Base-by-base conservation (phyloP, 768 basidiomycete genomes). In the Myochromella boudieri region DNA sequence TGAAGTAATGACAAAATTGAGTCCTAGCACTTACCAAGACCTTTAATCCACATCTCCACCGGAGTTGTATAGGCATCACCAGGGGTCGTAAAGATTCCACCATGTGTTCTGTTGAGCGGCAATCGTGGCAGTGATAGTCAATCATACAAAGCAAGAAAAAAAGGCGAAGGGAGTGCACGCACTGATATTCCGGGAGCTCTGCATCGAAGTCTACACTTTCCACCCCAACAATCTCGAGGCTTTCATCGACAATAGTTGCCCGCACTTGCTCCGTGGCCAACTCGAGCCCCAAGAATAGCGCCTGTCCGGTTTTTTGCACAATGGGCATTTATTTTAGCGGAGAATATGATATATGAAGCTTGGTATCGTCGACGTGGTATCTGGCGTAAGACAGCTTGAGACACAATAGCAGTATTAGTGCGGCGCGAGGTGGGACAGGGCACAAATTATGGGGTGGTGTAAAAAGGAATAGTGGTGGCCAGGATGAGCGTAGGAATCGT, bases 21-120 rank as follows among this genome's bases (percentile, higher is more conserved):
- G 53, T 40, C 41, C 26, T 32, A 34, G 49, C 46, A 70, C 84
- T 66, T 64, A 90, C 91, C 91, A 40, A 93, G 77, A 12, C 77
- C 86, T 63, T 88, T 90, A 44, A 91, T 82, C 90, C 90, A 92
- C 87, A 92, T 90, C 59, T 93, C 90, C 37, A 93, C 78, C 1
- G 91, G 90, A 6, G 90, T 91, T 29, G 87, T 91, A 61, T 87
- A 91, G 18, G 87, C 88, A 65, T 92, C 89, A 24, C 87, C 88
- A 3, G 87, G 85, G 0, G 87, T 88, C 34, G 87, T 91, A 66
- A 91, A 91, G 48, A 92, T 87, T 4, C 91, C 91, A 37, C 87
- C 87, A 50, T 87, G 85, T 1, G 89, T 93, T 63, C 91, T 92
- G 61, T 24, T 55, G 44, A 22, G 42, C 26, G 29, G 38, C 38